phyloP scores from a whole-genome alignment of 345 rosid species.

The thale cress (Arabidopsis thaliana) region TAIR10.1 NC_003075.7:420501-421000 shows the following conservation, averaged over 20 bases:
- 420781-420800: constrained; percentile 9
- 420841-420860: constrained; percentile 45
- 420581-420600: constrained; percentile 57
- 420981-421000: constrained; percentile 35
- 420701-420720: neutral
- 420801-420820: constrained; percentile 38
- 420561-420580: constrained; percentile 52
- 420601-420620: constrained; percentile 49
- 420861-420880: constrained; percentile 59
- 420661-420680: constrained; percentile 49
- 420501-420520: constrained; percentile 60
- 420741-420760: neutral
- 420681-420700: constrained; percentile 43
- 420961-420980: constrained; percentile 44
- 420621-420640: constrained; percentile 50
- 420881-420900: constrained; percentile 59
- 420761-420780: constrained; percentile 8
- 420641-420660: constrained; percentile 51
- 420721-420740: neutral
- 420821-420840: constrained; percentile 39
- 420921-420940: constrained; percentile 54
- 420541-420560: constrained; percentile 53
- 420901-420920: constrained; percentile 56
- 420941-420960: constrained; percentile 63
- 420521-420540: constrained; percentile 51